phyloP scores from a whole-genome alignment of 108 stramenopile species.

The Nannochloropsis oceanica region DNA sequence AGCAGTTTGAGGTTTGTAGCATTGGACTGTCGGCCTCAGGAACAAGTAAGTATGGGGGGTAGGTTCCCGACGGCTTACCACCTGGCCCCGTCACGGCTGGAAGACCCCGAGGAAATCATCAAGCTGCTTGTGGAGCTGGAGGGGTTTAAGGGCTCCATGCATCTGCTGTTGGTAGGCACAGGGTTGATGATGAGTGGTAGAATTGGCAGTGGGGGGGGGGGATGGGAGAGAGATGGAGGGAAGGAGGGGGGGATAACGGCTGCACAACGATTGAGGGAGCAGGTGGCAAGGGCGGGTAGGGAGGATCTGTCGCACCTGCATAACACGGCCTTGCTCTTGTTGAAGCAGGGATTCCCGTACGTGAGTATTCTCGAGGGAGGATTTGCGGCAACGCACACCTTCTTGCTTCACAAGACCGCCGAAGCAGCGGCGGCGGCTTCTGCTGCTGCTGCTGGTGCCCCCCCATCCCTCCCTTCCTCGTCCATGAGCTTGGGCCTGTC shows the following conservation, averaged over 20 bases:
- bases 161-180: slow-evolving; percentile 9
- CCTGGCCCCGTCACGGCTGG: slow-evolving; percentile 10
- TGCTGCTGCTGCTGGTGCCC: neutral
- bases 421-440: neutral
- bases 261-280: neutral
- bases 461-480: too few relatives aligned
- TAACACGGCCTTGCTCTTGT: slow-evolving; percentile 54
- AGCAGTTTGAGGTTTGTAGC: neutral
- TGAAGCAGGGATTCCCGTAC: slow-evolving; percentile 75
- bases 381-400: slow-evolving; percentile 65
- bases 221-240: neutral
- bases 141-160: slow-evolving; percentile 1
- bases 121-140: slow-evolving; percentile 10
- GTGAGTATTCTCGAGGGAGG: slow-evolving; percentile 76
- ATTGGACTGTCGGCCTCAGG: slow-evolving; percentile 11
- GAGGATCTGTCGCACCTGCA: slow-evolving; percentile 10
- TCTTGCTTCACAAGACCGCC: slow-evolving; percentile 14
- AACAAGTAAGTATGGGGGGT: neutral
- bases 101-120: slow-evolving; percentile 13
- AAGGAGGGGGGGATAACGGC: neutral
- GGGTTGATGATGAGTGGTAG: too few relatives aligned
- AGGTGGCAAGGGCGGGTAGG: neutral
- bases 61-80: slow-evolving; percentile 18
- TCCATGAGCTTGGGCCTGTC: neutral
- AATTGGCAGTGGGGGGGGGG: neutral